Percentiles rank a stretch among this genome's conserved stretches.
Evolutionary conservation across 495 filamentous ascomycete genomes (phyloP).

Genomic region (Xylaria scruposa): DNA sequence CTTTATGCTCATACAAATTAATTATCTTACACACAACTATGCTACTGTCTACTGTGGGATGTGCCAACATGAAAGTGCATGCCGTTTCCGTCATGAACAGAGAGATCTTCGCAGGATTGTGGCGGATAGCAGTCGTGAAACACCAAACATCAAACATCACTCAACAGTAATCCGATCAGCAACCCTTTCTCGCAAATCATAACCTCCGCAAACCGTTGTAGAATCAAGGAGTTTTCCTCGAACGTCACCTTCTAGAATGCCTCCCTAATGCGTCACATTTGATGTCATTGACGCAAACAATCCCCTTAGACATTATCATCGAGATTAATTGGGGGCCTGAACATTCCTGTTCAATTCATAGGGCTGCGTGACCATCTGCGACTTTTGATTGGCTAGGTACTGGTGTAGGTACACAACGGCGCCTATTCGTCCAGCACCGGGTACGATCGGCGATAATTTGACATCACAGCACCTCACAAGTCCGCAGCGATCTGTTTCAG

Average conservation of each 20-base stretch:
- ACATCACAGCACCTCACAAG: constrained; percentile 7
- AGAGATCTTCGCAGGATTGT: background rate
- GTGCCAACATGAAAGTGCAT: background rate
- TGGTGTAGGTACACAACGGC: background rate
- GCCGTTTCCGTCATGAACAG: background rate
- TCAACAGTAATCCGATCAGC: background rate
- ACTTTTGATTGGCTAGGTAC: background rate
- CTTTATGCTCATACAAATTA: background rate
- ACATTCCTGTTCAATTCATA: background rate
- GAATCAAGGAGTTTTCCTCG: too few species aligned
- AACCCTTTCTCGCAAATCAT: background rate
- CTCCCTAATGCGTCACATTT: background rate
- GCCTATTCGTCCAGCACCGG: background rate
- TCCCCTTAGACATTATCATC: background rate
- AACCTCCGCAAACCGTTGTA: background rate
- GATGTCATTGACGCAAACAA: background rate
- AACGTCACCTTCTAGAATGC: background rate
- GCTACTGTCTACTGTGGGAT: background rate
- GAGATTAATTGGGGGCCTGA: background rate
- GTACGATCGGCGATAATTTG: constrained; percentile 6
- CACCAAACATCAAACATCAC: background rate
- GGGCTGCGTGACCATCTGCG: background rate
- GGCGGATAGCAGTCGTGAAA: background rate
- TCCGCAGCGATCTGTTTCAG: constrained; percentile 3
- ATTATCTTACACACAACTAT: background rate